Percentiles rank a stretch among this genome's conserved stretches.
Conservation (phyloP, 352 stramenopile species). For the Globisporangium canariense region DNA sequence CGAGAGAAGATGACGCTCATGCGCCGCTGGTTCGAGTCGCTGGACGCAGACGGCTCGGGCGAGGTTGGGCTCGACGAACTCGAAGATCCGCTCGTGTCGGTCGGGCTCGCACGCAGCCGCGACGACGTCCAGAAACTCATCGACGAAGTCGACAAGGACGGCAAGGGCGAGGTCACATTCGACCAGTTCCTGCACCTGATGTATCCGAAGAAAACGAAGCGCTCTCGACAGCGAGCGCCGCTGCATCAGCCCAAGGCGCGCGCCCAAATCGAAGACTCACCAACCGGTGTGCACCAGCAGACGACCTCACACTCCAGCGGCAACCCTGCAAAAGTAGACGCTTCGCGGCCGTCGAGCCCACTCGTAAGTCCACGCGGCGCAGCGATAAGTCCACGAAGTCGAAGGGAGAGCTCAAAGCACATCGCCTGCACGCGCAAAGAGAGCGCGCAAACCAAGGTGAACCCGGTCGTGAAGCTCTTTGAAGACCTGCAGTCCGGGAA, state of each 20-base stretch:
- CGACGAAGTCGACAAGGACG: constrained; percentile 60
- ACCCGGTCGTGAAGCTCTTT: constrained; percentile 76
- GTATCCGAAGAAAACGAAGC: constrained; percentile 49
- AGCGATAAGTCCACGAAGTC: constrained; percentile 1
- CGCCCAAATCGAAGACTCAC: not conserved
- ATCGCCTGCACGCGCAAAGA: not conserved
- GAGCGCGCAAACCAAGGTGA: constrained; percentile 16
- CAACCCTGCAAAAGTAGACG: constrained; percentile 1
- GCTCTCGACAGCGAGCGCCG: constrained; percentile 21
- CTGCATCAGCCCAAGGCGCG: constrained; percentile 49
- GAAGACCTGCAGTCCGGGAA: constrained; percentile 74
- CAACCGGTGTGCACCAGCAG: not conserved
- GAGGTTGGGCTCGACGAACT: constrained; percentile 82
- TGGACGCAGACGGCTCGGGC: constrained; percentile 80
- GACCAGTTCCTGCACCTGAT: constrained; percentile 71
- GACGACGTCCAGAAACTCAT: constrained; percentile 78
- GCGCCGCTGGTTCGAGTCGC: constrained; percentile 82
- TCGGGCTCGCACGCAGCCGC: constrained; percentile 68
- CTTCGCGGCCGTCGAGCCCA: constrained; percentile 5
- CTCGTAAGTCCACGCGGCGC: not conserved
- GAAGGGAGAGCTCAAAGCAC: not conserved
- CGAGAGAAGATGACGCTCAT: constrained; percentile 70
- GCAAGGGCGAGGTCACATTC: constrained; percentile 68
- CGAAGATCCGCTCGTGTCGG: constrained; percentile 85
- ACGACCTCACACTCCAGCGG: not conserved